These are phyloP conservation scores for Xylariales sp. DNA, from an alignment of 2,329 filamentous ascomycete species.

Conservation along the genomic window DNA sequence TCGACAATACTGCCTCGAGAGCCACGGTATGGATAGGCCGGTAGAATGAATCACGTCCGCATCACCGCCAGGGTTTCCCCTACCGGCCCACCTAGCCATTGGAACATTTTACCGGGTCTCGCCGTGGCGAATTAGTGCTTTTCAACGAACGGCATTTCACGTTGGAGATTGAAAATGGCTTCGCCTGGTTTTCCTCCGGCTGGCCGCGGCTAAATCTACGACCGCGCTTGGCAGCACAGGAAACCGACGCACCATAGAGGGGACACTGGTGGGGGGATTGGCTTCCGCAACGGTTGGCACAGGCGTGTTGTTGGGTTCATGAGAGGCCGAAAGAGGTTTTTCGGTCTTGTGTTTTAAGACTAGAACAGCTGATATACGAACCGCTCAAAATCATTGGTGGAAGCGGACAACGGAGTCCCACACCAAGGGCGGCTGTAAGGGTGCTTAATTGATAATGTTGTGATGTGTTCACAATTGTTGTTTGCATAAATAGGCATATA, in stretches of 20 bases:
- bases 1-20: neutral
- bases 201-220: slow-evolving; percentile 33
- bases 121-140: slow-evolving; percentile 13
- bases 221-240: slow-evolving; percentile 22
- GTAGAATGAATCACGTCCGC: slow-evolving; percentile 16
- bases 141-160: slow-evolving; percentile 15
- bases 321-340: neutral
- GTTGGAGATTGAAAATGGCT: slow-evolving; percentile 17
- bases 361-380: neutral
- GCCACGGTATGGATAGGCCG: slow-evolving; percentile 18
- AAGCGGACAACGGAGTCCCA: neutral
- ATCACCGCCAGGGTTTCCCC: slow-evolving; percentile 7
- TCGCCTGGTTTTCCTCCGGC: slow-evolving; percentile 21
- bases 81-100: slow-evolving; percentile 5
- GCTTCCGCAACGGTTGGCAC: neutral
- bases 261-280: neutral
- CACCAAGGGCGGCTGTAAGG: neutral
- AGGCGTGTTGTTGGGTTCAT: neutral
- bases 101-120: slow-evolving; percentile 33
- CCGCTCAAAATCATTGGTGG: neutral
- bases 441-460: neutral
- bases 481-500: slow-evolving; percentile 8
- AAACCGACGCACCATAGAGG: slow-evolving; percentile 4
- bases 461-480: neutral
- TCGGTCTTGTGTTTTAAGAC: neutral